Evolutionary conservation across 2,329 filamentous ascomycete genomes (phyloP).

Genomic region (Cordyceps javanica): DNA sequence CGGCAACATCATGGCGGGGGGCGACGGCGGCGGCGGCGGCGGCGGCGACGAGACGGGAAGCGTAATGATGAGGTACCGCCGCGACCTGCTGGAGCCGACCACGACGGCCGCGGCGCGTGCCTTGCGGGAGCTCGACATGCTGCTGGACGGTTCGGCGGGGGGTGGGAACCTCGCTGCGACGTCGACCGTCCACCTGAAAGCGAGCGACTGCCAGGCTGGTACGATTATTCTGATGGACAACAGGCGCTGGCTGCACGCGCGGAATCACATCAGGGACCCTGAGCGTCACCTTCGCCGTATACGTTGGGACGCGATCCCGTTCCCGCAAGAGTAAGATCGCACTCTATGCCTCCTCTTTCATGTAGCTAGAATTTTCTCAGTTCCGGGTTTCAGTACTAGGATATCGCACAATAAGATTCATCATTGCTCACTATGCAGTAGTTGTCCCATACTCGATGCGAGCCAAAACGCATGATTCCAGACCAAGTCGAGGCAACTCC

Average conservation of each 20-base stretch:
- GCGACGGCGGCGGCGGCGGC: not conserved
- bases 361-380: too few species aligned
- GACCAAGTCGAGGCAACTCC: too few species aligned
- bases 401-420: too few species aligned
- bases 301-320: constrained; percentile 28
- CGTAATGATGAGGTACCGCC: constrained; percentile 24
- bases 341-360: not conserved
- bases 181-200: constrained; percentile 20
- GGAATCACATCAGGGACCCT: constrained; percentile 27
- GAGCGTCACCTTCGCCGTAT: constrained; percentile 29
- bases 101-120: constrained; percentile 20
- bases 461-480: too few species aligned
- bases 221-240: constrained; percentile 27
- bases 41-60: not conserved
- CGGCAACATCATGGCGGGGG: constrained; percentile 18
- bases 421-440: too few species aligned
- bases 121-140: constrained; percentile 21
- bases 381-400: not conserved
- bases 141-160: constrained; percentile 14
- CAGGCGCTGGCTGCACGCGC: constrained; percentile 28
- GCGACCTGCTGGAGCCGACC: constrained; percentile 25
- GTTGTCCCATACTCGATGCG: too few species aligned
- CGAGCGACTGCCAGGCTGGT: constrained; percentile 21
- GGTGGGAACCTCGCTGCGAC: not conserved
- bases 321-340: constrained; percentile 10